phyloP scores from a whole-genome alignment of 345 rosid species.

The Syzygium grande region DNA sequence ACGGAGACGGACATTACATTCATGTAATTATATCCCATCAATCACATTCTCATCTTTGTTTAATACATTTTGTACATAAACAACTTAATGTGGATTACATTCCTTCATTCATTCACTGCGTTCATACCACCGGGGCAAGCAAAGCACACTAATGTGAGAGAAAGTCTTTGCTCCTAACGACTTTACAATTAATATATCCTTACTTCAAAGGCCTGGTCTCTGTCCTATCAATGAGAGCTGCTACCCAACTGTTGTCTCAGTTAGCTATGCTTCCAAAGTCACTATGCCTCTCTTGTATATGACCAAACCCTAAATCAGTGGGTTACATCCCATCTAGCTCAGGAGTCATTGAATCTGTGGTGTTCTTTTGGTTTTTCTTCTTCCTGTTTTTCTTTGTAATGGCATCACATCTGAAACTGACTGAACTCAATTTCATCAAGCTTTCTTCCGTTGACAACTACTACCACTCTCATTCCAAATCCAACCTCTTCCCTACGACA shows the following conservation, averaged over 20 bases:
- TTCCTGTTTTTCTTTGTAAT: neutral
- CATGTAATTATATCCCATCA: neutral
- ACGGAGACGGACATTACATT: neutral
- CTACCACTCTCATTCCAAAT: neutral
- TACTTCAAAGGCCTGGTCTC: neutral
- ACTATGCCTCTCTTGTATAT: neutral
- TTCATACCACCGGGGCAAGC: neutral
- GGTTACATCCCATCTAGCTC: neutral
- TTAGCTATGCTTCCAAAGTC: neutral
- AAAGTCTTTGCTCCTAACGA: neutral
- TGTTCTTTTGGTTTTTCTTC: neutral
- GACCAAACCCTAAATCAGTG: neutral
- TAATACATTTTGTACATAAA: neutral
- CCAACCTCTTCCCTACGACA: neutral
- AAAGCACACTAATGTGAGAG: neutral
- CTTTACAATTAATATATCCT: neutral
- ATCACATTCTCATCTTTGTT: neutral
- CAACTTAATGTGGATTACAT: neutral
- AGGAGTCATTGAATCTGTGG: neutral
- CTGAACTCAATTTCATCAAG: neutral
- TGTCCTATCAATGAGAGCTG: neutral
- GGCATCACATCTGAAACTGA: neutral
- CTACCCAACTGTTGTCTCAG: neutral
- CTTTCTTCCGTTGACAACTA: neutral
- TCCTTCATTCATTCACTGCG: neutral